These are phyloP conservation scores for Marasmius sp. DNA, from an alignment of 1,284 basidiomycete species.

Conservation along the genomic window DNA sequence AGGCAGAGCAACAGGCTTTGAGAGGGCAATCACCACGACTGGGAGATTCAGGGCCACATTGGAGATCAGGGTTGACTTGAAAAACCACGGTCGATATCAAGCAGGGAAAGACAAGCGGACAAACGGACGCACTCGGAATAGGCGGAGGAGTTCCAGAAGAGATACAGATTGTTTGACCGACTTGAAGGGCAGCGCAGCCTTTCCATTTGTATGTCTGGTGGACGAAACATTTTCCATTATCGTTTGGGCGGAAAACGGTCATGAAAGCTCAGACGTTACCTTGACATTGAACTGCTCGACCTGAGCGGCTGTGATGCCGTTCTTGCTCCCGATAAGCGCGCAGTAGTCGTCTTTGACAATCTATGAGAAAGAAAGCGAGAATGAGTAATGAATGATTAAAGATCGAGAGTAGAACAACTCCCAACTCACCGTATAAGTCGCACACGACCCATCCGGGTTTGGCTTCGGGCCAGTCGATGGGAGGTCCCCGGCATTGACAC, in stretches of 20 bases:
- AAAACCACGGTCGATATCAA: neutral
- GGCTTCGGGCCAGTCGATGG: conserved; percentile 11
- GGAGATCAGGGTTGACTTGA: conserved; percentile 10
- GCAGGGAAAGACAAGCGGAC: neutral
- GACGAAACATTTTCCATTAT: neutral
- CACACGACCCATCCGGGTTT: conserved; percentile 13
- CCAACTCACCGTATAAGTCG: conserved; percentile 6
- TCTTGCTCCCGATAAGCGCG: conserved; percentile 8
- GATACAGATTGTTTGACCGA: conserved; percentile 11
- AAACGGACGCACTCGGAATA: conserved; percentile 8
- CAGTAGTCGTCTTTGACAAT: neutral
- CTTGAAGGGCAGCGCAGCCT: conserved; percentile 16
- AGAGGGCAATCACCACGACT: conserved; percentile 9
- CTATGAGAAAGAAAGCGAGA: no score
- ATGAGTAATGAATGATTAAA: no score
- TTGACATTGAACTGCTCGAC: conserved; percentile 15
- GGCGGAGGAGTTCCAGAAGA: conserved; percentile 14
- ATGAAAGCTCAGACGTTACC: conserved; percentile 12
- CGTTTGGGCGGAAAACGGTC: neutral
- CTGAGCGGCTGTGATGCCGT: conserved; percentile 10
- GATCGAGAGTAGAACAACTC: conserved; percentile 12
- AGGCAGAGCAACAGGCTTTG: conserved; percentile 10
- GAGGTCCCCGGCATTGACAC: conserved; percentile 7
- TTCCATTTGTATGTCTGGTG: neutral
- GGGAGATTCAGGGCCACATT: conserved; percentile 15